Evolutionary conservation across 192 early-diverging fungal genomes (phyloP).

Genomic region (Backusella tarrabulga): DNA sequence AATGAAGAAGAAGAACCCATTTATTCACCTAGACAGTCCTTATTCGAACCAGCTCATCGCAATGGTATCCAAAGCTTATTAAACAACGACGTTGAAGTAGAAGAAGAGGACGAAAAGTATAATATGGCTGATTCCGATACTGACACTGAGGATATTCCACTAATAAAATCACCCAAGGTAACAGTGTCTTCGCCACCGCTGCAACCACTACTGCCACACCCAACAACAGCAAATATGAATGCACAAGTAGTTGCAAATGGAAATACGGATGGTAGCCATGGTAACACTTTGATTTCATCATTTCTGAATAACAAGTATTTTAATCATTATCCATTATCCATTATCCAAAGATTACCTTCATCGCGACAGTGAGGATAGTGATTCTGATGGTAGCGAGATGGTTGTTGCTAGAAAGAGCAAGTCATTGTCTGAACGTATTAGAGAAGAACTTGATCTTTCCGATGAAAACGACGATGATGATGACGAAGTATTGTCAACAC

Average conservation of each 20-base stretch:
- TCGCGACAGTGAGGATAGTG: slow-evolving; percentile 4
- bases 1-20: slow-evolving; percentile 3
- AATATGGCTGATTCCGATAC: slow-evolving; percentile 29
- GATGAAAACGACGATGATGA: slow-evolving; percentile 29
- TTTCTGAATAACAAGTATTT: background rate
- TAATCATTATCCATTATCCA: background rate
- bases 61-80: slow-evolving; percentile 28
- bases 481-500: slow-evolving; percentile 19
- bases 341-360: background rate
- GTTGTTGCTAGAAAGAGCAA: background rate
- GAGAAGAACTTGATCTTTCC: slow-evolving; percentile 1
- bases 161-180: slow-evolving; percentile 2
- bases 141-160: slow-evolving; percentile 25
- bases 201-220: background rate
- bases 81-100: slow-evolving; percentile 13
- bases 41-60: background rate
- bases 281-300: background rate
- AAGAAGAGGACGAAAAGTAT: background rate
- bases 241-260: background rate
- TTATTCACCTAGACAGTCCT: background rate
- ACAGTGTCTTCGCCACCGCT: background rate
- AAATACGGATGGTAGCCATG: background rate
- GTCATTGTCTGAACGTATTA: background rate
- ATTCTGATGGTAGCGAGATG: slow-evolving; percentile 6
- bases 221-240: background rate